Evolutionary conservation across 1,284 basidiomycete genomes (phyloP).

Genomic region (Cryptococcus jaspeensis): DNA sequence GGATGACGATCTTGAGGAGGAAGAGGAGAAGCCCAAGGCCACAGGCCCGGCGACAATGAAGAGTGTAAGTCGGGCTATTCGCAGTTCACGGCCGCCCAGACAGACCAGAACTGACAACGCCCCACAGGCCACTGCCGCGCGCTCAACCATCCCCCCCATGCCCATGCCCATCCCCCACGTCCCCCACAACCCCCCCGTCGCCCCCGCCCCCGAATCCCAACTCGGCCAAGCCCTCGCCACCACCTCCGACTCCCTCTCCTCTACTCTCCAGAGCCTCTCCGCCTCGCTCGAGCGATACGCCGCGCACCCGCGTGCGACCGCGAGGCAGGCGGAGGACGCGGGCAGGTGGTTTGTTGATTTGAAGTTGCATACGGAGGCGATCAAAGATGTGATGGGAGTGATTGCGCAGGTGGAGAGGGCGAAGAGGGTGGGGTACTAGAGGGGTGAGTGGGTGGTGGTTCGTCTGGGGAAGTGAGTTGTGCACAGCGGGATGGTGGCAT

Average conservation of each 20-base stretch:
- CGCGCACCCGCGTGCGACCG: conserved; percentile 5
- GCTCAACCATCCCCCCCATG: not conserved
- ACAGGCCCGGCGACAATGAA: no score
- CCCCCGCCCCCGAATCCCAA: conserved; percentile 6
- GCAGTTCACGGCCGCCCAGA: not conserved
- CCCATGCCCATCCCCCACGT: not conserved
- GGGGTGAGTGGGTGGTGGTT: no score
- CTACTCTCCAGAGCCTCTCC: conserved; percentile 19
- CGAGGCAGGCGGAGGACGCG: conserved; percentile 7
- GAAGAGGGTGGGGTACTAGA: conserved; percentile 6
- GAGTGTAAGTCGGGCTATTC: not conserved
- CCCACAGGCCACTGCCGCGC: not conserved
- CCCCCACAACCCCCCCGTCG: not conserved
- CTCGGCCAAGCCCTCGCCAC: conserved; percentile 7
- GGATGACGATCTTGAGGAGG: not conserved
- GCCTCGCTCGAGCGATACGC: conserved; percentile 20
- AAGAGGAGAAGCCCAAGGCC: not conserved
- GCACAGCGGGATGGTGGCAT: no score
- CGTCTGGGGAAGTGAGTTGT: no score
- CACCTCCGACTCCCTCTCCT: conserved; percentile 10
- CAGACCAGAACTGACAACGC: not conserved
- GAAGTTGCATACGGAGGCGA: conserved; percentile 42
- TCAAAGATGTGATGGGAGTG: conserved; percentile 37
- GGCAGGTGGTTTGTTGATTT: conserved; percentile 38
- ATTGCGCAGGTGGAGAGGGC: conserved; percentile 21